These are phyloP conservation scores for Sequoia sempervirens DNA, from an alignment of 75 land plant species.

Conservation along the genomic window DNA sequence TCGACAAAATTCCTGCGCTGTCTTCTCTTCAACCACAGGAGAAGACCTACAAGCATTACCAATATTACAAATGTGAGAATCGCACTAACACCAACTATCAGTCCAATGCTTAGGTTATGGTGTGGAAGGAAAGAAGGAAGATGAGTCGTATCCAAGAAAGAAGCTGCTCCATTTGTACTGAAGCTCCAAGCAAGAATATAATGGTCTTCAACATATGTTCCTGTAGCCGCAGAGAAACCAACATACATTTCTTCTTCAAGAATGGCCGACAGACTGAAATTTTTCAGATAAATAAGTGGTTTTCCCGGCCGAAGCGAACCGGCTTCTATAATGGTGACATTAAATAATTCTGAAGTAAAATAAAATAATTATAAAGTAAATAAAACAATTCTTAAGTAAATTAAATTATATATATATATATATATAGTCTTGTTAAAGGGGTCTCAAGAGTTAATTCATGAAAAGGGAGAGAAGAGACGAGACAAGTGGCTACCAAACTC, in stretches of 20 bases:
- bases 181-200: not conserved
- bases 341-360: too few species aligned
- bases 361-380: too few species aligned
- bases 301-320: not conserved
- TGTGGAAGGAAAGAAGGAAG: not conserved
- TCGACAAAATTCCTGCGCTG: not conserved
- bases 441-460: too few species aligned
- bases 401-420: too few species aligned
- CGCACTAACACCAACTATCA: too few species aligned
- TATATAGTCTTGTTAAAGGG: too few species aligned
- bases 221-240: not conserved
- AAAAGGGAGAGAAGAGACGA: too few species aligned
- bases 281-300: not conserved
- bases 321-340: not conserved
- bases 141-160: not conserved
- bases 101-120: too few species aligned
- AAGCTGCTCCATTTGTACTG: not conserved
- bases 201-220: not conserved
- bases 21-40: not conserved
- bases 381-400: too few species aligned
- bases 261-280: not conserved
- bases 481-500: too few species aligned
- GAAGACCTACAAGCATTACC: too few species aligned
- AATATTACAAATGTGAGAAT: too few species aligned
- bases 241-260: not conserved